A percentile compares a stretch with the other conserved stretches of the same genome.
phyloP scores from a whole-genome alignment of 495 filamentous ascomycete species.

The Hamigera avellanea region DNA sequence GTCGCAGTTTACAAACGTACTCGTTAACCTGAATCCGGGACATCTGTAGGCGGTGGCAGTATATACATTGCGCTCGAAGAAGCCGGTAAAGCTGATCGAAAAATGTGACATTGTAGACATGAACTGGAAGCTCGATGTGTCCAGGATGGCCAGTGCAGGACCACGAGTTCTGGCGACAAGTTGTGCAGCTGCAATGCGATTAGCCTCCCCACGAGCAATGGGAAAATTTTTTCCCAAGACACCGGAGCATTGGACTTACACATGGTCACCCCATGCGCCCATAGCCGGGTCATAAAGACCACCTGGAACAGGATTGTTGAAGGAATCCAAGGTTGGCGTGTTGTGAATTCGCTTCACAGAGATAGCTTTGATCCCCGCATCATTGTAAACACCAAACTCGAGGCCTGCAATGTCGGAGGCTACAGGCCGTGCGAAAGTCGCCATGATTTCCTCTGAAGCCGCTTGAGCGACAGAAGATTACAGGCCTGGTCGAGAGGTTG shows the following conservation, averaged over 20 bases:
- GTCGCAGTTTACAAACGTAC: conserved; percentile 71
- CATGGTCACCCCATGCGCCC: conserved; percentile 75
- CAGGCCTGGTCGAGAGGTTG: conserved; percentile 7
- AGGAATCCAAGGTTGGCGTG: conserved; percentile 76
- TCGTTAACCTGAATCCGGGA: conserved; percentile 59
- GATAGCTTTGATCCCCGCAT: conserved; percentile 72
- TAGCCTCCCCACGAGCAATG: conserved; percentile 14
- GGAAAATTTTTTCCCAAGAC: conserved; percentile 1
- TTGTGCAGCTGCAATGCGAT: conserved; percentile 60
- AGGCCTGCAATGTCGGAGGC: conserved; percentile 75
- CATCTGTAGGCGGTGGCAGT: conserved; percentile 76
- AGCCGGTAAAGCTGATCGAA: conserved; percentile 81
- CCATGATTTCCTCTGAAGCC: conserved; percentile 34
- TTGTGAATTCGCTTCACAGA: conserved; percentile 90
- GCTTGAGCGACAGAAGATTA: conserved; percentile 30
- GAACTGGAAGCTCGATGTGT: conserved; percentile 87
- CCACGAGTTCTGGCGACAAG: conserved; percentile 66
- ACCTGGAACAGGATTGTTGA: conserved; percentile 72
- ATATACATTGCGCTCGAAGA: conserved; percentile 75
- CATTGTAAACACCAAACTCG: conserved; percentile 72
- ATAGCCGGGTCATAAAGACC: conserved; percentile 90
- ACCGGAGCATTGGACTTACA: conserved; percentile 40
- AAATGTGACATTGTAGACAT: conserved; percentile 87
- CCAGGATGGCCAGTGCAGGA: conserved; percentile 88
- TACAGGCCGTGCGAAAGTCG: conserved; percentile 84